Evolutionary conservation across 2,329 filamentous ascomycete genomes (phyloP), one percentile per base, ranked within the genome.

Genomic region (Ophiocordyceps unilateralis): DNA sequence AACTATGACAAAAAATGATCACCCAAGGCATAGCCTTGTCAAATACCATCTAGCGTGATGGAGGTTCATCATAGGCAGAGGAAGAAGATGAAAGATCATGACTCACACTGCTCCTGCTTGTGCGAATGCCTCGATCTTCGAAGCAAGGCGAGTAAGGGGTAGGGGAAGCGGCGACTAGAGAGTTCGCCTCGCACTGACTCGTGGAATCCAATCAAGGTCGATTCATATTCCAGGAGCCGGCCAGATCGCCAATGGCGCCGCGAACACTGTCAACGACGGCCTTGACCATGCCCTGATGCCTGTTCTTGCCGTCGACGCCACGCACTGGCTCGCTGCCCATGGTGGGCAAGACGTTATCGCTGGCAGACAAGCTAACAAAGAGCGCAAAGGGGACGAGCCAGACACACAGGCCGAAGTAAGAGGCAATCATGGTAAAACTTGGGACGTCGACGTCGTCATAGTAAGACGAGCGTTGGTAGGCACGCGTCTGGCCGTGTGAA

Each of bases 381-480:
- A 98, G 70, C 15, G 88, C 79, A 57, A 98, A 98, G 0, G 91
- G 91, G 1, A 96, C 84, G 1, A 98, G 71, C 91, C 91, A 98
- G 0, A 98, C 88, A 54, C 88, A 94, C 2, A 98, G 68, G 0
- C 91, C 91, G 56, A 98, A 98, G 63, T 91, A 98, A 0, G 85
- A 89, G 0, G 91, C 87, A 39, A 96, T 91, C 65, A 96, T 86
- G 17, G 85, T 88, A 59, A 98, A 98, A 32, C 75, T 81, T 0
- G 91, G 91, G 39, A 86, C 58, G 42, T 76, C 63, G 44, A 68
- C 65, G 45, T 69, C 66, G 49, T 84, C 76, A 56, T 82, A 80
- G 56, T 74, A 70, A 43, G 76, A 72, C 4, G 70, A 67, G 53
- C 72, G 68, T 44, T 70, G 63, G 61, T 79, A 76, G 3, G 76